Conservation (phyloP, 371 early-diverging fungal species). For the Globomyces sp. region DNA sequence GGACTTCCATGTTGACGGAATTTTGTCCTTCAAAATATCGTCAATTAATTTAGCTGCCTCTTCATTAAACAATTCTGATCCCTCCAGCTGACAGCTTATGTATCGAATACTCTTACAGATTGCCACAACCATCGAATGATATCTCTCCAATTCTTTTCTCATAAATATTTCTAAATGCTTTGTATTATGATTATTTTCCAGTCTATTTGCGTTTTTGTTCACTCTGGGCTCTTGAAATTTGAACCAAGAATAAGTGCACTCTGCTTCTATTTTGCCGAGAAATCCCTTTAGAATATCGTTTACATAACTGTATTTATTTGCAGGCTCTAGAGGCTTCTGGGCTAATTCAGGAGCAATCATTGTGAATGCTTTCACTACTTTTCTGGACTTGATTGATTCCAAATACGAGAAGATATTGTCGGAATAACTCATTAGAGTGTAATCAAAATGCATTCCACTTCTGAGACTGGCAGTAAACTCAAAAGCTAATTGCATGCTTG, state of each 20-base stretch:
- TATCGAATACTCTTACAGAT: neutral
- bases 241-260: constrained; percentile 2
- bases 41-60: neutral
- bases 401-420: neutral
- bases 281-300: neutral
- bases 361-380: neutral
- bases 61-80: constrained; percentile 8
- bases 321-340: neutral
- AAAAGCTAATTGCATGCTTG: neutral
- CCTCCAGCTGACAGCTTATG: neutral
- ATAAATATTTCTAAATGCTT: constrained; percentile 22
- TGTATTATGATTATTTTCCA: neutral
- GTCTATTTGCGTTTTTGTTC: neutral
- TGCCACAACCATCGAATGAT: constrained; percentile 4
- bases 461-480: neutral
- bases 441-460: constrained; percentile 8
- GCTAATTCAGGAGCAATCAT: neutral
- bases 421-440: neutral
- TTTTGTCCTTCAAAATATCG: constrained; percentile 4
- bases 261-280: neutral
- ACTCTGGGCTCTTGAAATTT: neutral
- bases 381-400: neutral
- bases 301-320: neutral
- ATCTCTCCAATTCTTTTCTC: constrained; percentile 4
- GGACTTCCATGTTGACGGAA: constrained; percentile 19